Evolutionary conservation across 495 filamentous ascomycete genomes (phyloP), one percentile per base, ranked within the genome.

Genomic region (Pseudevernia furfuracea): DNA sequence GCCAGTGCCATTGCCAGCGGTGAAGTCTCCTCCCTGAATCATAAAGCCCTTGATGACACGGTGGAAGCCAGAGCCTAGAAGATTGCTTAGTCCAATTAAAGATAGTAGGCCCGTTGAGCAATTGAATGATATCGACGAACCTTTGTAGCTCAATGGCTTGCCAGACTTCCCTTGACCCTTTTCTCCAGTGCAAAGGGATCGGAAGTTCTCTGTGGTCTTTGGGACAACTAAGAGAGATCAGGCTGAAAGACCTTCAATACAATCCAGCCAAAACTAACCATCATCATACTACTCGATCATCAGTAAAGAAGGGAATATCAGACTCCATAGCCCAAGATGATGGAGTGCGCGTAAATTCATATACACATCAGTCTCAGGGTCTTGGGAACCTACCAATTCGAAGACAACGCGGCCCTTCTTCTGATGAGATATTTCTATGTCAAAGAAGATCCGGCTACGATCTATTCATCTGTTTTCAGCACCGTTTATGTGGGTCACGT

Each of bases 21-120:
- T 99, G 77, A 99, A 99, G 75, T 99, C 94, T 74, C 94, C 94
- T 69, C 95, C 94, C 77, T 99, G 94, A 74, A 97, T 92, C 94
- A 99, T 99, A 79, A 99, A 99, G 68, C 87, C 82, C 79, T 96
- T 96, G 82, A 99, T 99, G 67, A 99, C 89, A 46, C 94, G 89
- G 82, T 99, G 94, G 84, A 99, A 97, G 65, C 74, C 80, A 49
- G 89, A 93, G 68, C 90, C 81, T 83, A 43, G n/a, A n/a, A 21
- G 12, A 25, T 17, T 17, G 12, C 30, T 63, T 28, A 63, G 61
- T 28, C 56, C 7, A 17, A 25, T 19, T 59, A 14, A 59, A 36
- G 1, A 59, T 4, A 44, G n/a, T 1, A n/a, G 1, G 34, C 37
- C 14, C 43, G 43, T 21, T 17, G 7, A 30, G 48, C 15, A 5